Base-by-base conservation (phyloP, 2,329 filamentous ascomycete species). In the Neobulgaria alba region DNA sequence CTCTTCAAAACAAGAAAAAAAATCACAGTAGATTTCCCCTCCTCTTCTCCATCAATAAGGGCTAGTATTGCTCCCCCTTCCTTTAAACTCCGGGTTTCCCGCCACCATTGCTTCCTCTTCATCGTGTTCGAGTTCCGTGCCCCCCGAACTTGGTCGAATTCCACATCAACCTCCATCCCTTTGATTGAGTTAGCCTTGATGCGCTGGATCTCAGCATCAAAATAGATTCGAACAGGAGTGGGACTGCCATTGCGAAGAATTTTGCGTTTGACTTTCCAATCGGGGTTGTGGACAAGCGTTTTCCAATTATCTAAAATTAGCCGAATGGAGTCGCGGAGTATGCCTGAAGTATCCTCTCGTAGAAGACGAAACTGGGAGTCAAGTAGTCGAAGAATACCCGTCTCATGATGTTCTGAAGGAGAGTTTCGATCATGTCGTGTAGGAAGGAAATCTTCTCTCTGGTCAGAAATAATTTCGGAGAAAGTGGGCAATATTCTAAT, bases 401-500 rank as follows among this genome's bases (percentile, higher is more conserved):
- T 17, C 17, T 21, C 4, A 7, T 32, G 43, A 47, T 72, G 65
- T n/a, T n/a, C n/a, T n/a, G n/a, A n/a, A n/a, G n/a, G n/a, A n/a
- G n/a, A n/a, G n/a, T n/a, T n/a, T 1, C 54, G 64, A 12, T 17
- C 26, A 4, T 31, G 12, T 5, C 29, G 29, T 5, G 33, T 38
- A 10, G 65, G 67, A 3, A 73, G 53, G 46, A 68, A 73, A 42
- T 73, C 69, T 3, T 49, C 53, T 12, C 63, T 58, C n/a, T n/a
- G n/a, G 4, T 16, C 18, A 31, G 4, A 31, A 23, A 16, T 10
- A 20, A 39, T 39, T 16, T 39, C 38, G 16, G n/a, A 20, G 5
- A 21, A 21, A 7, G 38, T 39, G 8, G 38, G 38, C 12, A 39
- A 20, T 15, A 39, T 39, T 33, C 34, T 18, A 19, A 39, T 34